A percentile compares a stretch with the other conserved stretches of the same genome.
Evolutionary conservation across 2,329 filamentous ascomycete species (phyloP).

Genomic region (Pseudogymnoascus verrucosus): DNA sequence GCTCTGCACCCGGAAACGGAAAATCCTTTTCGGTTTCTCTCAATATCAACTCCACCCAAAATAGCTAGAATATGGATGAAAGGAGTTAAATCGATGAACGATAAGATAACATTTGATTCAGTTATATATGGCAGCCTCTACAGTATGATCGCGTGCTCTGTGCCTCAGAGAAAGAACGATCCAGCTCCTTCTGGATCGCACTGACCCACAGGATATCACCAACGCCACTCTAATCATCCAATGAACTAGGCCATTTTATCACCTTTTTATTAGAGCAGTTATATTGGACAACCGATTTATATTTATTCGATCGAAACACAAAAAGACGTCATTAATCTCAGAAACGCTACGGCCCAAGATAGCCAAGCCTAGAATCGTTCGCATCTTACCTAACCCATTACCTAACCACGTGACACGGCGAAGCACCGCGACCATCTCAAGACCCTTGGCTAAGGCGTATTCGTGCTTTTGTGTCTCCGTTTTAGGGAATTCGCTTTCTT

Average conservation of each 20-base stretch:
- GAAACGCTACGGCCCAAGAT: conserved; percentile 2
- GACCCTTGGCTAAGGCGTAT: neutral
- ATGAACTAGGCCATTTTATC: neutral
- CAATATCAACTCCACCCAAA: conserved; percentile 1
- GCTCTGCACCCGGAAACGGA: neutral
- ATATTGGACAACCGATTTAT: conserved; percentile 2
- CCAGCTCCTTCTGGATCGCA: neutral
- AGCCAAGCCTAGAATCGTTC: conserved; percentile 3
- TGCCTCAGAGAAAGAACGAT: neutral
- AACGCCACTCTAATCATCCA: neutral
- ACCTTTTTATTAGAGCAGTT: conserved; percentile 8
- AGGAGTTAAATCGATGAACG: neutral
- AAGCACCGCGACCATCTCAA: neutral
- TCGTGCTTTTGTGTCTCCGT: neutral
- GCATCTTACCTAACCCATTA: conserved; percentile 5
- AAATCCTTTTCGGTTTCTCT: neutral
- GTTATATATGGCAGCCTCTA: neutral
- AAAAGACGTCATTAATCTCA: conserved; percentile 8
- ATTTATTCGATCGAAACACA: conserved; percentile 1
- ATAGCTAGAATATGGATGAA: neutral
- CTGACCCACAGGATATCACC: neutral
- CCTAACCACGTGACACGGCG: neutral
- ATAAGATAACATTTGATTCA: neutral
- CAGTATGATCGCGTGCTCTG: neutral
- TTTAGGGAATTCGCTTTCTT: neutral